Evolutionary conservation across 495 filamentous ascomycete species (phyloP).

Genomic region (Xylaria bambusicola): DNA sequence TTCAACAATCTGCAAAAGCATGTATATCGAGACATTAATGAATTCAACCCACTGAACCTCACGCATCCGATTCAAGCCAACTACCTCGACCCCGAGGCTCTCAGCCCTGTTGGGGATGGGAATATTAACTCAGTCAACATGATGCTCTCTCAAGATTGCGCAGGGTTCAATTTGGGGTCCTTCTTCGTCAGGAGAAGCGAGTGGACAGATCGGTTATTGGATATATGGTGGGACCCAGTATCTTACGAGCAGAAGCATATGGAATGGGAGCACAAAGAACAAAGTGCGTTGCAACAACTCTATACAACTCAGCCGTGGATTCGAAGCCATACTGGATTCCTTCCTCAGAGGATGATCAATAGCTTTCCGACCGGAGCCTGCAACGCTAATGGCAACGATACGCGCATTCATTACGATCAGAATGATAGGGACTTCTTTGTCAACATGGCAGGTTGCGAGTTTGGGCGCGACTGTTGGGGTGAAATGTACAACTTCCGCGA

Average conservation of each 20-base stretch:
- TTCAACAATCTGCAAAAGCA: conserved; percentile 75
- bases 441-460: conserved; percentile 98
- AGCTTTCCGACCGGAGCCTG: conserved; percentile 91
- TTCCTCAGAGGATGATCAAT: conserved; percentile 91
- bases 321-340: conserved; percentile 81
- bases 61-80: conserved; percentile 70
- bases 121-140: conserved; percentile 76
- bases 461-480: conserved; percentile 95
- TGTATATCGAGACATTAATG: conserved; percentile 94
- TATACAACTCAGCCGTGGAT: conserved; percentile 94
- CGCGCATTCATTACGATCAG: conserved; percentile 81
- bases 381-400: conserved; percentile 68
- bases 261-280: conserved; percentile 99
- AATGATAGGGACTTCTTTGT: conserved; percentile 90
- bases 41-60: conserved; percentile 94
- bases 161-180: conserved; percentile 93
- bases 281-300: conserved; percentile 90
- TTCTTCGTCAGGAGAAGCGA: conserved; percentile 84
- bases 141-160: conserved; percentile 90
- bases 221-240: conserved; percentile 99
- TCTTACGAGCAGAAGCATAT: conserved; percentile 98
- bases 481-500: conserved; percentile 95
- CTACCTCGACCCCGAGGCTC: conserved; percentile 74
- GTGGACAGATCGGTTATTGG: conserved; percentile 90
- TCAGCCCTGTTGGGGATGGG: conserved; percentile 72